Conservation (phyloP, 1,139 yeast genomes). For the Yamadazyma pseudoaaseri region DNA sequence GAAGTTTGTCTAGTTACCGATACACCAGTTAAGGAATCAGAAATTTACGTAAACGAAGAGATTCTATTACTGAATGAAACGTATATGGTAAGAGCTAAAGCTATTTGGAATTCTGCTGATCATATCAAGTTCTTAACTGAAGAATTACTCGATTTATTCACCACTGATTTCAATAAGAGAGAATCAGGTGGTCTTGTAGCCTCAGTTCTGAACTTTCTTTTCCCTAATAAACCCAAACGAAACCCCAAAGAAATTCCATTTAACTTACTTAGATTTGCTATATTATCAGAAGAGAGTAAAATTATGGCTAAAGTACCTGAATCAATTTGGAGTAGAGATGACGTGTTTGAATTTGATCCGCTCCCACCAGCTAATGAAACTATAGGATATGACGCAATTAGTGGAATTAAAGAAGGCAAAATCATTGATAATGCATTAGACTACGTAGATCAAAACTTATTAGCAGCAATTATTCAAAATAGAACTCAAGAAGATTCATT, state of each 20-base stretch:
- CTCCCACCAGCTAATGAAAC: slow-evolving; percentile 52
- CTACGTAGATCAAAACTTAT: slow-evolving; percentile 39
- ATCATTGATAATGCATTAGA: slow-evolving; percentile 34
- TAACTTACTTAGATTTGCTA: slow-evolving; percentile 63
- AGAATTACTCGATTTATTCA: slow-evolving; percentile 39
- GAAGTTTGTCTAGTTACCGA: slow-evolving; percentile 28
- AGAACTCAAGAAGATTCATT: slow-evolving; percentile 28
- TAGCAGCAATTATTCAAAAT: slow-evolving; percentile 35
- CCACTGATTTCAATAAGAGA: slow-evolving; percentile 5
- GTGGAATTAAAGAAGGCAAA: slow-evolving; percentile 21
- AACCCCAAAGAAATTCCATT: slow-evolving; percentile 42
- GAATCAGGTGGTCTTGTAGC: slow-evolving; percentile 12
- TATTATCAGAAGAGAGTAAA: slow-evolving; percentile 67
- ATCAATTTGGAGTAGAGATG: slow-evolving; percentile 59
- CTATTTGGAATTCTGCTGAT: slow-evolving; percentile 48
- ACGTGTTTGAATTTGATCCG: slow-evolving; percentile 67
- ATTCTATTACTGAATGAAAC: slow-evolving; percentile 44
- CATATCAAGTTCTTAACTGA: slow-evolving; percentile 49
- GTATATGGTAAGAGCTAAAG: slow-evolving; percentile 49
- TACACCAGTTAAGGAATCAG: slow-evolving; percentile 23
- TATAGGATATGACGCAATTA: slow-evolving; percentile 25
- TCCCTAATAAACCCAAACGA: slow-evolving; percentile 9
- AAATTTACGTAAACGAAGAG: slow-evolving; percentile 23
- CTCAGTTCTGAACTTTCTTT: slow-evolving; percentile 15
- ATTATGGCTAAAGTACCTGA: slow-evolving; percentile 69